phyloP scores from a whole-genome alignment of 1,284 basidiomycete genomes.

The Cutaneotrichosporon dermatis region DNA sequence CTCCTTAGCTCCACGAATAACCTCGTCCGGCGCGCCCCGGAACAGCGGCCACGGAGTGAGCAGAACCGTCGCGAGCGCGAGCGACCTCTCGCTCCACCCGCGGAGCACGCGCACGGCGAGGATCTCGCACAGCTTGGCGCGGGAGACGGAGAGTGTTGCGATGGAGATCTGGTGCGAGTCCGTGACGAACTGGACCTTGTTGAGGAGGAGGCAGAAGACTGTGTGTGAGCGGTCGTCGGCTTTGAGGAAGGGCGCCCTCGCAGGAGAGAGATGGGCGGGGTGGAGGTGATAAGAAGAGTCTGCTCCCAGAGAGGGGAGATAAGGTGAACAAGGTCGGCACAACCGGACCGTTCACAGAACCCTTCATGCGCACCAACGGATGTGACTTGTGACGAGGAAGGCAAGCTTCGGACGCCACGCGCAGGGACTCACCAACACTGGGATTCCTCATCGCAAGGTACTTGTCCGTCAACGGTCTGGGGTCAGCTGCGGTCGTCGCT shows the following conservation, averaged over 20 bases:
- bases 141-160: slow-evolving; percentile 63
- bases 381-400: no score
- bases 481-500: background rate
- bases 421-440: slow-evolving; percentile 34
- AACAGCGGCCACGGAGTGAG: slow-evolving; percentile 86
- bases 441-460: slow-evolving; percentile 45
- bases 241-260: no score
- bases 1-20: slow-evolving; percentile 61
- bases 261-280: no score
- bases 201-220: slow-evolving; percentile 84
- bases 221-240: background rate
- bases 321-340: no score
- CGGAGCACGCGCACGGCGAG: slow-evolving; percentile 79
- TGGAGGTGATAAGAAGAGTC: no score
- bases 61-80: slow-evolving; percentile 71
- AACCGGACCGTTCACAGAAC: no score
- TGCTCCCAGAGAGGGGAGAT: no score
- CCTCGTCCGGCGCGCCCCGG: slow-evolving; percentile 65
- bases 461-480: slow-evolving; percentile 47
- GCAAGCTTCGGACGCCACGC: no score
- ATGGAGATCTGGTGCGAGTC: slow-evolving; percentile 57
- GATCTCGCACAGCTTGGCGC: slow-evolving; percentile 81
- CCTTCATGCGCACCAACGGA: no score
- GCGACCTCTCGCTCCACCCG: slow-evolving; percentile 66
- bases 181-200: slow-evolving; percentile 77